Conservation (phyloP, 306 rosid species). For the Pterocarpus santalinus region DNA sequence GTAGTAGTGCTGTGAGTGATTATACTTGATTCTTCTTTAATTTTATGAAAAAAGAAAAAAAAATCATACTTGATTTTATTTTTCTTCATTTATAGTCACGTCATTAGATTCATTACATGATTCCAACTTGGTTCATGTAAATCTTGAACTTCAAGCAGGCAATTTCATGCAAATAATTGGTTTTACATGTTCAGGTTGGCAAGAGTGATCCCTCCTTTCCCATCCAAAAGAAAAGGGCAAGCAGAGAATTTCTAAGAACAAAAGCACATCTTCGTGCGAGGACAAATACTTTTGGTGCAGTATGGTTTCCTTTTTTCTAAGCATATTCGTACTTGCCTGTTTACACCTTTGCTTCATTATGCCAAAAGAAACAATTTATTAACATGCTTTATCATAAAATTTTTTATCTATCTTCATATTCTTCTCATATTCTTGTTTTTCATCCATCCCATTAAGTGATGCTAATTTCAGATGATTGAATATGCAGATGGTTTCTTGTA, state of each 20-base stretch:
- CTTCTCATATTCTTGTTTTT: constrained; percentile 29
- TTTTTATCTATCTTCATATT: constrained; percentile 7
- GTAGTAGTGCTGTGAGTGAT: neutral
- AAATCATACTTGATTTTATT: constrained; percentile 7
- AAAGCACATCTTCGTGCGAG: constrained; percentile 97
- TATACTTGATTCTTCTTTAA: neutral
- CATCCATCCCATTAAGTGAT: constrained; percentile 29
- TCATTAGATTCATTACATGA: constrained; percentile 12
- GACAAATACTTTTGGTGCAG: constrained; percentile 98
- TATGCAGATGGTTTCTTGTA: neutral
- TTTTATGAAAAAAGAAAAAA: too few species aligned
- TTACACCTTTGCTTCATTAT: constrained; percentile 27
- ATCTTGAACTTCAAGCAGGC: constrained; percentile 37
- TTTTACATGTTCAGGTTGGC: constrained; percentile 69
- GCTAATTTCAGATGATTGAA: constrained; percentile 28
- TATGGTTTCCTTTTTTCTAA: constrained; percentile 59
- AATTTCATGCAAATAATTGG: constrained; percentile 30
- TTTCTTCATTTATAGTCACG: constrained; percentile 4
- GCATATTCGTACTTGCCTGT: constrained; percentile 38
- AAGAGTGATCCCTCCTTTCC: constrained; percentile 92
- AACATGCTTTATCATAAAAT: constrained; percentile 4
- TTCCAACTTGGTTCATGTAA: constrained; percentile 25
- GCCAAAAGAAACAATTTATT: constrained; percentile 22
- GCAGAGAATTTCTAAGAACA: constrained; percentile 91
- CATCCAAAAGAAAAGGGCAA: constrained; percentile 91